Percentiles rank a stretch among this genome's conserved stretches.
Conservation (phyloP, 768 basidiomycete genomes). For the Sarcodon aspratus region DNA sequence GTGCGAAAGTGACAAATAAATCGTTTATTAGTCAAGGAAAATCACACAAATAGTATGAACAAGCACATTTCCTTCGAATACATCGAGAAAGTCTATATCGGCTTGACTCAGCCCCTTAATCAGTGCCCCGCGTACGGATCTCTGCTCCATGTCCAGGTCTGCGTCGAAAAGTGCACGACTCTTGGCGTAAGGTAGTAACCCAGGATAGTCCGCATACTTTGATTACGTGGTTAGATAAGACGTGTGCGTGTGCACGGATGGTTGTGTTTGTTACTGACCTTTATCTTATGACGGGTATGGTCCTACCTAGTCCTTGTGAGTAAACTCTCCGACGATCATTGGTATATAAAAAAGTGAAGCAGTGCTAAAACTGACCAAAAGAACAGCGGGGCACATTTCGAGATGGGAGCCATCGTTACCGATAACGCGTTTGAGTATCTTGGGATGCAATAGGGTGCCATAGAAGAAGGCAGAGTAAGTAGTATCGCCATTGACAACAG, state of each 20-base stretch:
- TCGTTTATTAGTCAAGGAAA: neutral
- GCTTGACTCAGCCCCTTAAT: slow-evolving; percentile 55
- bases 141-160: slow-evolving; percentile 48
- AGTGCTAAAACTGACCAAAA: slow-evolving; percentile 39
- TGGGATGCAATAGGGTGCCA: slow-evolving; percentile 85
- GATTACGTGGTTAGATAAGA: neutral
- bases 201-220: slow-evolving; percentile 74
- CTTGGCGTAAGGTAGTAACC: slow-evolving; percentile 49
- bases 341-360: no score
- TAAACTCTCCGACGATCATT: neutral
- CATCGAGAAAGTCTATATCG: slow-evolving; percentile 64
- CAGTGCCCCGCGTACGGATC: slow-evolving; percentile 66
- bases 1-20: neutral
- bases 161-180: slow-evolving; percentile 33
- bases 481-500: no score
- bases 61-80: slow-evolving; percentile 73
- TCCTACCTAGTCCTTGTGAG: slow-evolving; percentile 29
- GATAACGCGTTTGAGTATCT: slow-evolving; percentile 69
- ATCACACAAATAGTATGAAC: neutral
- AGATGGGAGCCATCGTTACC: slow-evolving; percentile 54
- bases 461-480: slow-evolving; percentile 61
- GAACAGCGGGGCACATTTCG: slow-evolving; percentile 58
- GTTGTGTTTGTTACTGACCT: slow-evolving; percentile 25
- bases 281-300: slow-evolving; percentile 73
- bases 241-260: neutral